These are phyloP conservation scores for Heterobasidion parviporum DNA, from an alignment of 1,284 basidiomycete genomes.

Conservation along the genomic window DNA sequence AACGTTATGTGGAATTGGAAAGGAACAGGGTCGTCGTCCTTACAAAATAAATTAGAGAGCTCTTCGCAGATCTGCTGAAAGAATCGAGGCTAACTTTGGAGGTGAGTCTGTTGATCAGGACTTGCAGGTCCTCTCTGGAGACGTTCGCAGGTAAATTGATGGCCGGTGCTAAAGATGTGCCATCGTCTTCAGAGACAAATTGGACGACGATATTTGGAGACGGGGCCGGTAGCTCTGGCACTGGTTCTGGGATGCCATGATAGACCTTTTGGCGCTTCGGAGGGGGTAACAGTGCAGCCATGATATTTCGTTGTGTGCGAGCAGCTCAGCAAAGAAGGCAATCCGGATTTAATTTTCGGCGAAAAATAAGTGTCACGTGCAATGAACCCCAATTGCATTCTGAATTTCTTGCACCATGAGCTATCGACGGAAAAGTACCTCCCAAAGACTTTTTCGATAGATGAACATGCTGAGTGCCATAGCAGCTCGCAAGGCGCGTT, in stretches of 20 bases:
- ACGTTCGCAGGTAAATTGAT: conserved; percentile 85
- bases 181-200: conserved; percentile 85
- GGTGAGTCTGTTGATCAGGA: conserved; percentile 78
- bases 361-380: neutral
- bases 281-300: conserved; percentile 80
- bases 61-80: neutral
- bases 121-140: conserved; percentile 76
- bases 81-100: conserved; percentile 44
- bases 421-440: neutral
- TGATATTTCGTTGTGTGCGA: conserved; percentile 19
- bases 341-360: too few relatives aligned
- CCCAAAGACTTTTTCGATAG: neutral
- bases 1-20: conserved; percentile 82
- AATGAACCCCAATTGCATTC: too few relatives aligned
- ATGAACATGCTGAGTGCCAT: conserved; percentile 51
- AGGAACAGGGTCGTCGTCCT: conserved; percentile 84
- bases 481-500: conserved; percentile 48
- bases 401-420: too few relatives aligned
- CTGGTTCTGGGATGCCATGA: conserved; percentile 63
- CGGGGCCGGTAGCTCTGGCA: conserved; percentile 43
- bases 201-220: conserved; percentile 78
- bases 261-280: conserved; percentile 80
- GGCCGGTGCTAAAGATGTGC: conserved; percentile 71
- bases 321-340: neutral
- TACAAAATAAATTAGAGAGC: conserved; percentile 3